A percentile compares a stretch with the other conserved stretches of the same genome.
These are phyloP conservation scores for Arthrobotrys iridis DNA, from an alignment of 2,329 filamentous ascomycete species.

Conservation along the genomic window DNA sequence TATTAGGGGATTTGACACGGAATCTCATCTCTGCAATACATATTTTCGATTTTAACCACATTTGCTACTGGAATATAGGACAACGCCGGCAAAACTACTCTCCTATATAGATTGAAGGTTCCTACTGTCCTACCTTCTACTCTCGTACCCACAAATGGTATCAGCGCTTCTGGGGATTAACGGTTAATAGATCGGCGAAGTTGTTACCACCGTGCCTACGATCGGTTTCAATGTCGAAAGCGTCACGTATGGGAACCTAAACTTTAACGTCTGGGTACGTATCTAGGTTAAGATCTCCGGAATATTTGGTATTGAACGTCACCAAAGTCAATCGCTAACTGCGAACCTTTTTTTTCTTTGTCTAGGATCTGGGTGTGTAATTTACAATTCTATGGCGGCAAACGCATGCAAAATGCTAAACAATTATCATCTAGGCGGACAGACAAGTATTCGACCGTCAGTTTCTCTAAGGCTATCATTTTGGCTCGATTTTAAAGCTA, in stretches of 20 bases:
- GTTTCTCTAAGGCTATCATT: neutral
- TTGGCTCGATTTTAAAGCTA: neutral
- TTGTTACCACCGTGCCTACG: constrained; percentile 98
- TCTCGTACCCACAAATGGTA: neutral
- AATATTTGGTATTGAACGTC: neutral
- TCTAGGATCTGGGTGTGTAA: constrained; percentile 42
- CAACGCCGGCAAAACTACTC: constrained; percentile 97
- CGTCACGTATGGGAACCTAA: constrained; percentile 96
- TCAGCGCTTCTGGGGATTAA: neutral
- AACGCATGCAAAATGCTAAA: neutral
- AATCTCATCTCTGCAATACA: neutral
- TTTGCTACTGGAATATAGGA: constrained; percentile 70
- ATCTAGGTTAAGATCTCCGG: neutral
- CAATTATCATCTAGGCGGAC: constrained; percentile 69
- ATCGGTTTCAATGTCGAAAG: constrained; percentile 99
- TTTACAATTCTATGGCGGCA: neutral
- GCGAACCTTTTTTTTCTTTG: neutral
- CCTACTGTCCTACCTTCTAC: neutral
- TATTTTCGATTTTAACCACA: constrained; percentile 2
- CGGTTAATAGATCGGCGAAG: constrained; percentile 83
- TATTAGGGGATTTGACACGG: constrained; percentile 26
- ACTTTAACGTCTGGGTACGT: constrained; percentile 96
- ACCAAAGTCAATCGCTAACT: neutral
- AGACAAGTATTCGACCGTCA: constrained; percentile 90
- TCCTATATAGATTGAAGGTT: constrained; percentile 96